Evolutionary conservation across 2,329 filamentous ascomycete genomes (phyloP).

Genomic region (Myrmaecium sp.): DNA sequence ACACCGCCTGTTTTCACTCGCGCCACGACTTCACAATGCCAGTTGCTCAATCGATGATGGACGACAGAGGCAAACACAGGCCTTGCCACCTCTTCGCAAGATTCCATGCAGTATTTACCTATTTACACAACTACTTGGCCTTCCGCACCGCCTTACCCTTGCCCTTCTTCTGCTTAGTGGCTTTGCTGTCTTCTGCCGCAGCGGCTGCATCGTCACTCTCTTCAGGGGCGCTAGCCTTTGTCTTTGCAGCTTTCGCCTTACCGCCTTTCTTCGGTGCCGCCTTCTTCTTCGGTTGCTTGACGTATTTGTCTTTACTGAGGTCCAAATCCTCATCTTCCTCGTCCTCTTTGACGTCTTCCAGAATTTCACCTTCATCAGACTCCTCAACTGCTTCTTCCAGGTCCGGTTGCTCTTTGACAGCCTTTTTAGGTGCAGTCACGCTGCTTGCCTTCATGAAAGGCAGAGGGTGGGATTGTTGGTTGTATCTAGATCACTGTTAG

Average conservation of each 20-base stretch:
- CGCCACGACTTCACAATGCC: not conserved
- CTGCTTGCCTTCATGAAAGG: constrained; percentile 91
- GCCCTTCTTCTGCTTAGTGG: constrained; percentile 24
- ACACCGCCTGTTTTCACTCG: no score
- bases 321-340: constrained; percentile 67
- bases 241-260: constrained; percentile 21
- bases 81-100: not conserved
- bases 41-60: not conserved
- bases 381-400: constrained; percentile 93
- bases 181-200: constrained; percentile 31
- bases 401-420: constrained; percentile 64
- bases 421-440: constrained; percentile 54
- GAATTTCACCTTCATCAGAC: constrained; percentile 47
- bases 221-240: constrained; percentile 20
- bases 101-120: not conserved
- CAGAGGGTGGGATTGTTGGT: constrained; percentile 67
- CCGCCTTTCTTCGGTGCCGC: constrained; percentile 26
- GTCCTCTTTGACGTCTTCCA: constrained; percentile 29
- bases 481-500: constrained; percentile 46
- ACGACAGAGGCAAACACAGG: not conserved
- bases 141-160: constrained; percentile 29
- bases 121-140: constrained; percentile 10
- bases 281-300: constrained; percentile 76
- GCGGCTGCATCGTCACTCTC: constrained; percentile 19
- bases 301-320: constrained; percentile 87